Evolutionary conservation across 208 protist genomes (phyloP).

Genomic region (Trichomonas vaginalis): DNA sequence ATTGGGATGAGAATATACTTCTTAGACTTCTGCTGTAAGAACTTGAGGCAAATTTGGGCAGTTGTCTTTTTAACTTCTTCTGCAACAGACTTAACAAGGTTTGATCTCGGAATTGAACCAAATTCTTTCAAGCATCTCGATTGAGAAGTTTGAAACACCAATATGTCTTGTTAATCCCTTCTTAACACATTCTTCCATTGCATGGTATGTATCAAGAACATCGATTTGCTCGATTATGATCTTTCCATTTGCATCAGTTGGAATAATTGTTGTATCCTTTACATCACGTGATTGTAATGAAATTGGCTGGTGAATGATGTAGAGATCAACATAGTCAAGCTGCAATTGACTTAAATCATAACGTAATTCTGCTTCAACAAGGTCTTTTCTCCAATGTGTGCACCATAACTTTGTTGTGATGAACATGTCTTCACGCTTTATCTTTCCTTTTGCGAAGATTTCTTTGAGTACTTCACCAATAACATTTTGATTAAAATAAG

Average conservation of each 20-base stretch:
- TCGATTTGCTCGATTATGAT: neutral
- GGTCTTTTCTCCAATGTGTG: neutral
- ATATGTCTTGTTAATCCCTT: slow-evolving; percentile 38
- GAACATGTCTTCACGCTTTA: neutral
- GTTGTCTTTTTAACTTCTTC: no score
- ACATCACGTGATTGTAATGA: neutral
- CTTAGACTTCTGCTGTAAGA: no score
- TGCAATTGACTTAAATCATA: neutral
- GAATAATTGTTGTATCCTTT: neutral
- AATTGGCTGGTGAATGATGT: neutral
- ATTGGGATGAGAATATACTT: no score
- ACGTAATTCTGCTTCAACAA: neutral
- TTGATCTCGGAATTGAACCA: neutral
- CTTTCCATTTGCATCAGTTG: neutral
- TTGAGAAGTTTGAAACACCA: slow-evolving; percentile 42
- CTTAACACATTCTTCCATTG: slow-evolving; percentile 28
- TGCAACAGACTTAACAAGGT: no score
- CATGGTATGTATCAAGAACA: neutral
- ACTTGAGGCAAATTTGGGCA: no score
- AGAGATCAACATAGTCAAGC: slow-evolving; percentile 26
- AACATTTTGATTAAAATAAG: slow-evolving; percentile 24
- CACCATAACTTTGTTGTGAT: neutral
- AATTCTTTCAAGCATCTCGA: neutral
- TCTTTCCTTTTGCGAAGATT: neutral
- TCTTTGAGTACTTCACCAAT: slow-evolving; percentile 22